A percentile compares a stretch with the other conserved stretches of the same genome.
Conservation (phyloP, 768 basidiomycete genomes). For the Suillus alpinus region DNA sequence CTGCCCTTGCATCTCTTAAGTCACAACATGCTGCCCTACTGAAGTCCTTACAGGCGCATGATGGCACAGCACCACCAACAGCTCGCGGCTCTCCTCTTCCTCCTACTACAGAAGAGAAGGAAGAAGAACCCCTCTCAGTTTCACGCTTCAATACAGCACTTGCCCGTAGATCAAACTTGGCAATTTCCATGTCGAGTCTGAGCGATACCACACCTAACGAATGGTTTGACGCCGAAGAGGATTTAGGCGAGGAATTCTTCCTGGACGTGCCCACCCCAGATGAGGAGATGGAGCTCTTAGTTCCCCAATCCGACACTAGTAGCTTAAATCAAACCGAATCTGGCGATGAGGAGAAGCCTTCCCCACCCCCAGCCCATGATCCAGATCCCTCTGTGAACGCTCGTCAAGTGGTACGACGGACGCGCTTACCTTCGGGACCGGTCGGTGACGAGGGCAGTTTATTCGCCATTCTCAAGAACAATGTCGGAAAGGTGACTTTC, state of each 20-base stretch:
- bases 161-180: constrained; percentile 37
- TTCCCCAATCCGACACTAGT: constrained; percentile 40
- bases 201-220: constrained; percentile 51
- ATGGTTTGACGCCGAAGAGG: constrained; percentile 77
- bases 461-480: constrained; percentile 82
- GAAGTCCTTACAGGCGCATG: constrained; percentile 38
- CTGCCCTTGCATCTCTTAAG: constrained; percentile 53
- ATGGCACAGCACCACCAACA: constrained; percentile 24
- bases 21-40: constrained; percentile 54
- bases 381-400: constrained; percentile 8
- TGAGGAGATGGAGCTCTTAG: constrained; percentile 38
- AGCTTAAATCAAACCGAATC: constrained; percentile 39
- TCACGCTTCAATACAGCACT: constrained; percentile 26
- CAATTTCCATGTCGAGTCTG: constrained; percentile 46
- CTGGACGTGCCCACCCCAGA: constrained; percentile 44
- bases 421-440: constrained; percentile 55
- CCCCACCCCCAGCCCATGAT: constrained; percentile 1
- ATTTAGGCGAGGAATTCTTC: constrained; percentile 53
- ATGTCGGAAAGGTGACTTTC: constrained; percentile 72
- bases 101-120: constrained; percentile 48
- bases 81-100: constrained; percentile 37
- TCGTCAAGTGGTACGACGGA: constrained; percentile 45
- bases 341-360: constrained; percentile 45
- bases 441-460: constrained; percentile 78
- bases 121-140: constrained; percentile 25